Base-by-base conservation (phyloP, 2,329 filamentous ascomycete species). In the Paramyrothecium roridum region DNA sequence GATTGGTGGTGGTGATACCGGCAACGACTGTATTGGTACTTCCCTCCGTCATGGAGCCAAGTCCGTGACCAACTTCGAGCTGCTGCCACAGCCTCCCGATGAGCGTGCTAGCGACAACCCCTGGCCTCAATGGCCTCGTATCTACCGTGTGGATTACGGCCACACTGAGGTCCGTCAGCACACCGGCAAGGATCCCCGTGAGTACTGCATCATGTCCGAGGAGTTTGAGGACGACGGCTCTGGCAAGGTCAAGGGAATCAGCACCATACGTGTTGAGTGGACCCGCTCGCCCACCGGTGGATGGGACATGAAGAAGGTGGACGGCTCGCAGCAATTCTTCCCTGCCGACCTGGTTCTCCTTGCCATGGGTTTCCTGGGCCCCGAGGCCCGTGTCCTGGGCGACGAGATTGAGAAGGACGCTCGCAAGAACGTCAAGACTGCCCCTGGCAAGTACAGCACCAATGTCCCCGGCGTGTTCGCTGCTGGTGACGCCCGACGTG, bases 231-330 rank as follows among this genome's bases (percentile, higher is more conserved):
- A 93, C 62, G 91, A 96, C 65, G 93, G 91, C 59, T 84, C 76
- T 51, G 93, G 93, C 70, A 88, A 88, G 61, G 91, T 98, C 69
- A 96, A 92, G 80, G 93, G 93, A 60, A 96, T 98, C 81, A 96
- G 95, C 76, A 96, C 92, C 47, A 85, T 95, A 56, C 91, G 93
- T 54, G 93, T 98, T 47, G 93, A 97, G 73, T 98, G 93, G 93
- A 95, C 91, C 65, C 95, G 93, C 81, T 91, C 87, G 53, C 82
- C 90, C 26, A 87, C 85, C 58, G 93, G 93, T 62, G 93, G 93
- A 48, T 98, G 93, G 93, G 93, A 97, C 75, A 97, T 98, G 92
- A 96, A 96, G 83, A 93, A 96, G 73, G 82, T 96, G 33, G 93
- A 96, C 63, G 92, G 90, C 40, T 93, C 89, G 58, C 90, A 96